A percentile compares a stretch with the other conserved stretches of the same genome.
Conservation (phyloP, 352 stramenopile species). For the Globisporangium perplexum region DNA sequence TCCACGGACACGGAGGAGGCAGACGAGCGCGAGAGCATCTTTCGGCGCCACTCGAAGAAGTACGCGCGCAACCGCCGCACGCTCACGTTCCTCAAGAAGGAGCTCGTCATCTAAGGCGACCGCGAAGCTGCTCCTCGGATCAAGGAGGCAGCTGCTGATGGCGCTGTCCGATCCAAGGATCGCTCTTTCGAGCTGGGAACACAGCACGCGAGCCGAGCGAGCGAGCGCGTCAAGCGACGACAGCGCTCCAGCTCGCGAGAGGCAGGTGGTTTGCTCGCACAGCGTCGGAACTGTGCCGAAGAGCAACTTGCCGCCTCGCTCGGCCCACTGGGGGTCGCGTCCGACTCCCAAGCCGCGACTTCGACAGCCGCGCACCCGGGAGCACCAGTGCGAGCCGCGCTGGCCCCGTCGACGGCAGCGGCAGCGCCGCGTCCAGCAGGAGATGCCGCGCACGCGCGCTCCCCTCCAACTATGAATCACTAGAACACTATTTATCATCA, state of each 20-base stretch:
- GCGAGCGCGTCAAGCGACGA: background rate
- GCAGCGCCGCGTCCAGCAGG: too few relatives aligned
- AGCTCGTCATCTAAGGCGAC: conserved; percentile 13
- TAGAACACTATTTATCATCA: too few relatives aligned
- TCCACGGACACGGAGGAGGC: conserved; percentile 37
- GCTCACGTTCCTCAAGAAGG: conserved; percentile 50
- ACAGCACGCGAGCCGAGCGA: background rate
- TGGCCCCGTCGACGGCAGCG: too few relatives aligned
- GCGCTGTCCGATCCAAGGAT: background rate
- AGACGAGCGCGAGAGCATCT: conserved; percentile 34
- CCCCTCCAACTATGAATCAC: too few relatives aligned
- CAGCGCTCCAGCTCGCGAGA: background rate
- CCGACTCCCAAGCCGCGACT: too few relatives aligned
- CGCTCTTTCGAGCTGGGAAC: background rate
- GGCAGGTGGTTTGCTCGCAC: background rate
- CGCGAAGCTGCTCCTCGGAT: too few relatives aligned
- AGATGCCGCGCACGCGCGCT: too few relatives aligned
- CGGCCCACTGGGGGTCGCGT: too few relatives aligned
- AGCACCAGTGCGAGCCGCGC: too few relatives aligned
- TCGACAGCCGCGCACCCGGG: too few relatives aligned
- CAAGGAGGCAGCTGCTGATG: too few relatives aligned
- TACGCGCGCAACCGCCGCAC: conserved; percentile 51
- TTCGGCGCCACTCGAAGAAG: conserved; percentile 48
- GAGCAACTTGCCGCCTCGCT: background rate
- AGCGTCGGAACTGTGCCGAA: conserved; percentile 8